These are phyloP conservation scores for Trichothecium sympodiale DNA, from an alignment of 2,329 filamentous ascomycete species.

Conservation along the genomic window DNA sequence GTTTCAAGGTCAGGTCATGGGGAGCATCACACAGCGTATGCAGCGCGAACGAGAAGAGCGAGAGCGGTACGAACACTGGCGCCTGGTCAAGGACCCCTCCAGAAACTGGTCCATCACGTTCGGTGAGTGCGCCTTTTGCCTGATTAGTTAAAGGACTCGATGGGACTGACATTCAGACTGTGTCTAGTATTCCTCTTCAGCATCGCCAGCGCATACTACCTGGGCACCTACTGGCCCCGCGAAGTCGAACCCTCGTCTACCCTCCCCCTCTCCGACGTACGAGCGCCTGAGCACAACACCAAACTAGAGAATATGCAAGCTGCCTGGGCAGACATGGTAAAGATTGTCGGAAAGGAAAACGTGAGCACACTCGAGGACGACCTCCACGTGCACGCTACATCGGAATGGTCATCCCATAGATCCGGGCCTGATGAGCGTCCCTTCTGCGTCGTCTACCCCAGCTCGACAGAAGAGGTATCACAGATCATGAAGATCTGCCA, in stretches of 20 bases:
- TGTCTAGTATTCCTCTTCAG: constrained; percentile 39
- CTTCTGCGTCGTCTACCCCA: constrained; percentile 67
- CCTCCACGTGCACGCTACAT: constrained; percentile 44
- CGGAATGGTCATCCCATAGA: constrained; percentile 52
- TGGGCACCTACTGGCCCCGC: constrained; percentile 44
- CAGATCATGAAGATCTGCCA: constrained; percentile 84
- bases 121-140: no score
- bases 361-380: constrained; percentile 49
- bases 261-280: constrained; percentile 40
- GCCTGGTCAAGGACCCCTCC: constrained; percentile 25
- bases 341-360: constrained; percentile 52
- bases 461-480: constrained; percentile 72
- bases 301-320: constrained; percentile 55
- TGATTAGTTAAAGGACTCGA: no score
- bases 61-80: constrained; percentile 34
- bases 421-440: constrained; percentile 36
- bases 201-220: constrained; percentile 42
- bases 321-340: constrained; percentile 58
- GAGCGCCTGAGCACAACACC: constrained; percentile 43
- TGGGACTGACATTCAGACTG: constrained; percentile 4
- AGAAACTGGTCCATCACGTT: constrained; percentile 43
- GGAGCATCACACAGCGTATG: constrained; percentile 44
- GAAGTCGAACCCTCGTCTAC: constrained; percentile 45
- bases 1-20: constrained; percentile 50
- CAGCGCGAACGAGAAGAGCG: constrained; percentile 43